These are phyloP conservation scores for Calonectria hongkongensis DNA, from an alignment of 2,329 filamentous ascomycete species.

Conservation along the genomic window DNA sequence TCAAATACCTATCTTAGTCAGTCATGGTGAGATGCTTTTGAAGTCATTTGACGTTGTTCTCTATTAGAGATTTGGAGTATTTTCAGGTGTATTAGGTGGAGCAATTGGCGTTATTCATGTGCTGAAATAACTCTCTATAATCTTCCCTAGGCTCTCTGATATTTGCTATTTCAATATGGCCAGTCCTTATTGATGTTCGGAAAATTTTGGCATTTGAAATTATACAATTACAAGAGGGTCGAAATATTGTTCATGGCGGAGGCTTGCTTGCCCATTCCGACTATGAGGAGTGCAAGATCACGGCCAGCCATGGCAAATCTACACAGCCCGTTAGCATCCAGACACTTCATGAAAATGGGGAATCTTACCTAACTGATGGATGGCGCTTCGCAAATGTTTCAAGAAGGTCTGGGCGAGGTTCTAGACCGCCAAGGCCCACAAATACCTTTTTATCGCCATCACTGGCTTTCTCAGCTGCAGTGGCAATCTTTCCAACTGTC, in stretches of 20 bases:
- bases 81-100: too few relatives aligned
- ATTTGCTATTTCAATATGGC: too few relatives aligned
- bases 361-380: not conserved
- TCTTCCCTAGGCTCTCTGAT: too few relatives aligned
- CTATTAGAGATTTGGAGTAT: too few relatives aligned
- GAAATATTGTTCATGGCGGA: not conserved
- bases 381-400: constrained; percentile 2
- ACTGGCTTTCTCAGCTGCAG: not conserved
- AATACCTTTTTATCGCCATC: not conserved
- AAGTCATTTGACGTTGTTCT: too few relatives aligned
- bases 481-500: constrained; percentile 3
- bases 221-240: not conserved
- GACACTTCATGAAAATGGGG: too few relatives aligned
- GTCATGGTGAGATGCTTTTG: too few relatives aligned
- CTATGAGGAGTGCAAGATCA: not conserved
- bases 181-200: too few relatives aligned
- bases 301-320: constrained; percentile 11
- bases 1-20: too few relatives aligned
- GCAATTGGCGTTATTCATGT: too few relatives aligned
- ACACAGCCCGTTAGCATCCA: not conserved
- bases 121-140: too few relatives aligned
- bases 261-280: constrained; percentile 6
- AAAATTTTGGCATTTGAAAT: too few relatives aligned
- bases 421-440: constrained; percentile 5
- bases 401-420: constrained; percentile 16